Percentiles rank a stretch among this genome's conserved stretches.
phyloP scores from a whole-genome alignment of 2,329 filamentous ascomycete species.

The Pleomassaria siparia region DNA sequence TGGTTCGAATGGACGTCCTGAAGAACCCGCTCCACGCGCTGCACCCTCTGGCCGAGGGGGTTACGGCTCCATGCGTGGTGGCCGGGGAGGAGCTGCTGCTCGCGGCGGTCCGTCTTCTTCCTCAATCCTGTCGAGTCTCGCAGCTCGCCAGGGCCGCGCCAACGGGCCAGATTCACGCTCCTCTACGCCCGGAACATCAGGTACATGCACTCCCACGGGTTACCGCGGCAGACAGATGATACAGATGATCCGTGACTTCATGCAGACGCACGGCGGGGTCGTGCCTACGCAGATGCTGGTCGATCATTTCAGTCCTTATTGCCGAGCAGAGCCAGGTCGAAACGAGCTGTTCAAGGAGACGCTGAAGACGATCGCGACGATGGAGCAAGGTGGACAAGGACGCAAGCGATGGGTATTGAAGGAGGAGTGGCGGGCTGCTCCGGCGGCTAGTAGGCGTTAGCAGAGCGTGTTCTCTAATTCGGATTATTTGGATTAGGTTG shows the following conservation, averaged over 20 bases:
- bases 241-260: constrained; percentile 70
- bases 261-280: constrained; percentile 73
- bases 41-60: constrained; percentile 48
- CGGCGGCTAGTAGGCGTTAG: neutral
- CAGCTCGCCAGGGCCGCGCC: constrained; percentile 42
- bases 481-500: neutral
- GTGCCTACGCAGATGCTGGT: constrained; percentile 84
- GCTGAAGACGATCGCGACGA: constrained; percentile 71
- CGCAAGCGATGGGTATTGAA: constrained; percentile 61
- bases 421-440: constrained; percentile 48
- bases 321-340: constrained; percentile 66
- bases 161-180: constrained; percentile 20
- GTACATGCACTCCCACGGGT: constrained; percentile 22
- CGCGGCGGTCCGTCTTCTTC: constrained; percentile 47
- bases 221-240: constrained; percentile 48
- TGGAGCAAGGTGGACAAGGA: constrained; percentile 59
- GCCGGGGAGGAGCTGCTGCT: constrained; percentile 36
- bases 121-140: constrained; percentile 48
- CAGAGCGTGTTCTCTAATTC: neutral
- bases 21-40: constrained; percentile 27
- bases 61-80: constrained; percentile 31
- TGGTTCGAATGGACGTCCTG: constrained; percentile 71
- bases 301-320: constrained; percentile 85
- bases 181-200: constrained; percentile 30
- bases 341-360: constrained; percentile 77